Percentiles rank a stretch among this genome's conserved stretches.
These are phyloP conservation scores for Fraxinus albicans DNA, from an alignment of 305 asterid species.

Conservation along the genomic window DNA sequence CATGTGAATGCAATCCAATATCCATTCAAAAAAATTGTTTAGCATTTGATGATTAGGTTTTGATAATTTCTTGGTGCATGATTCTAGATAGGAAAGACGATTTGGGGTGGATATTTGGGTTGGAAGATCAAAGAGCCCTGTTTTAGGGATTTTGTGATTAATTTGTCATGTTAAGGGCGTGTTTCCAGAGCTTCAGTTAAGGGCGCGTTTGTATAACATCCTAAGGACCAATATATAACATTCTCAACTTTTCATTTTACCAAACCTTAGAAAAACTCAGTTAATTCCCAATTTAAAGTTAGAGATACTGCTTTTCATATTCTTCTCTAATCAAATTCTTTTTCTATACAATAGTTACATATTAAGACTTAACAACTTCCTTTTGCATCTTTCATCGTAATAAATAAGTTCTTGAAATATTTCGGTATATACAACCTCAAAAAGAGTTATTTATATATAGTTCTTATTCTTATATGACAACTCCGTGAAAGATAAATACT, in stretches of 20 bases:
- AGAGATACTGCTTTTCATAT: not conserved
- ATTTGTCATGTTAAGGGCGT: no score
- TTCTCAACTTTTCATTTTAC: not conserved
- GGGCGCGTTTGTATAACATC: not conserved
- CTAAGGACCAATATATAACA: not conserved
- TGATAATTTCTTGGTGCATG: no score
- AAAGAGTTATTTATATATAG: not conserved
- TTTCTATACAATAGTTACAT: not conserved
- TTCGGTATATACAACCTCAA: not conserved
- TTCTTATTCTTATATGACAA: not conserved
- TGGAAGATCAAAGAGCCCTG: no score
- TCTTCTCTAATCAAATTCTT: not conserved
- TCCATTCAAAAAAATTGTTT: no score
- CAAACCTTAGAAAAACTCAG: not conserved
- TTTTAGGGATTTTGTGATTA: no score
- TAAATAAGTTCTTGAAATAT: not conserved
- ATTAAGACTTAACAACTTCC: not conserved
- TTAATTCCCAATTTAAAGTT: not conserved
- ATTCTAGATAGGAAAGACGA: no score
- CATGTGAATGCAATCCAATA: no score
- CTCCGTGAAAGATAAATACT: not conserved
- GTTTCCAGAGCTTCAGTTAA: no score
- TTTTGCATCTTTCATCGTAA: not conserved
- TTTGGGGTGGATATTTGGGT: no score
- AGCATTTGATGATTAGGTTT: no score